Evolutionary conservation across 148 eudicot genomes (phyloP).

Genomic region (Bassia scoparia): DNA sequence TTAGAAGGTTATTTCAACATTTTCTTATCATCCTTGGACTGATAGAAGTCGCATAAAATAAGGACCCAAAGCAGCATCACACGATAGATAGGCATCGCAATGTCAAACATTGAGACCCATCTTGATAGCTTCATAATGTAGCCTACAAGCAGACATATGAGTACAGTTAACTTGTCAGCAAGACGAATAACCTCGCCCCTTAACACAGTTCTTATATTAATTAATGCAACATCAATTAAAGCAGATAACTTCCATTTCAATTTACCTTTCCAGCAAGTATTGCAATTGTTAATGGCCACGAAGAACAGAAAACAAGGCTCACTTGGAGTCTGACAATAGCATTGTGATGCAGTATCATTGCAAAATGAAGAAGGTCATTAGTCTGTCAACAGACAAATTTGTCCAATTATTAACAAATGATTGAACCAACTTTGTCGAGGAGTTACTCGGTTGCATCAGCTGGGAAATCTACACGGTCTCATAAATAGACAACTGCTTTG

Average conservation of each 20-base stretch:
- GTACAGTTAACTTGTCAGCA: background rate
- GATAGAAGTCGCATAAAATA: constrained; percentile 44
- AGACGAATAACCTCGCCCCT: background rate
- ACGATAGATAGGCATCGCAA: constrained; percentile 61
- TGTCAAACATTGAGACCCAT: constrained; percentile 63
- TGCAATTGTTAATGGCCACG: constrained; percentile 57
- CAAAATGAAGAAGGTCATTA: too few species aligned
- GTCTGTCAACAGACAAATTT: too few species aligned
- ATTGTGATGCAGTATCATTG: too few species aligned
- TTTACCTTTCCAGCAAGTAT: constrained; percentile 47
- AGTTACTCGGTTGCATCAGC: too few species aligned
- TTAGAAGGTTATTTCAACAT: constrained; percentile 45
- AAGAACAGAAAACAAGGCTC: constrained; percentile 24
- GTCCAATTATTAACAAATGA: too few species aligned
- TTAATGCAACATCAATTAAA: too few species aligned
- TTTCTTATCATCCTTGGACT: constrained; percentile 37
- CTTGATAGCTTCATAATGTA: constrained; percentile 54
- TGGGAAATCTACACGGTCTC: too few species aligned
- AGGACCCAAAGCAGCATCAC: constrained; percentile 59
- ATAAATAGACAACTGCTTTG: too few species aligned
- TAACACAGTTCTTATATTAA: too few species aligned
- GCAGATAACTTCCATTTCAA: background rate
- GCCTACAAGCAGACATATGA: constrained; percentile 26
- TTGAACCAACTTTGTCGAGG: too few species aligned
- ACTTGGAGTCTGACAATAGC: too few species aligned